Evolutionary conservation across 2,329 filamentous ascomycete genomes (phyloP).

Genomic region (Xylariaceae sp.): DNA sequence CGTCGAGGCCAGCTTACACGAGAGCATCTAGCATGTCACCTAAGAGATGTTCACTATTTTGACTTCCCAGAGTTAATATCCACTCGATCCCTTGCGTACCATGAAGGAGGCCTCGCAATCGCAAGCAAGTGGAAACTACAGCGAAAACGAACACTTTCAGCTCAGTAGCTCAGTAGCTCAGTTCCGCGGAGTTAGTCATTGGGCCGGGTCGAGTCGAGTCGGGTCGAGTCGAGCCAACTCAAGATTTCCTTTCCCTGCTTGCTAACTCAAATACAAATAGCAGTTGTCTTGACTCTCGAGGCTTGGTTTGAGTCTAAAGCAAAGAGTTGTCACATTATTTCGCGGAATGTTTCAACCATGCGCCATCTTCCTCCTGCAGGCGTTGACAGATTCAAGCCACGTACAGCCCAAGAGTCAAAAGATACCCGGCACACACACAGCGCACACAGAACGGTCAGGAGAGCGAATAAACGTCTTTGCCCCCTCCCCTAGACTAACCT

Average conservation of each 20-base stretch:
- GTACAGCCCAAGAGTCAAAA: not conserved
- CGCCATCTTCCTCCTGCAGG: not conserved
- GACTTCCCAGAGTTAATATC: too few relatives aligned
- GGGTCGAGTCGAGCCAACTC: not conserved
- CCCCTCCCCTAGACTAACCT: too few relatives aligned
- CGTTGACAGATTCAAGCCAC: slow-evolving; percentile 4
- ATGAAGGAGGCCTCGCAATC: too few relatives aligned
- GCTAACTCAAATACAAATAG: too few relatives aligned
- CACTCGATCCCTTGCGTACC: not conserved
- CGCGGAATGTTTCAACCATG: slow-evolving; percentile 10
- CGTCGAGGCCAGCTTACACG: too few relatives aligned
- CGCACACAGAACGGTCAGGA: not conserved
- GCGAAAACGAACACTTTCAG: not conserved
- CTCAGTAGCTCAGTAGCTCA: not conserved
- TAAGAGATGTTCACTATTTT: too few relatives aligned
- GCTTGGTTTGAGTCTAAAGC: too few relatives aligned
- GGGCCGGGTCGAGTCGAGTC: not conserved
- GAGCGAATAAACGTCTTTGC: not conserved
- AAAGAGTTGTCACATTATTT: too few relatives aligned
- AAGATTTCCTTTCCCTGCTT: not conserved
- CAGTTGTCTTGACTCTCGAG: too few relatives aligned
- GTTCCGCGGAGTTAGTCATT: not conserved
- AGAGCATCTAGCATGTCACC: too few relatives aligned
- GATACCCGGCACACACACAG: not conserved
- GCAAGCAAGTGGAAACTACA: too few relatives aligned